Conservation (phyloP, 2,329 filamentous ascomycete genomes). For the Leptographium flavum region DNA sequence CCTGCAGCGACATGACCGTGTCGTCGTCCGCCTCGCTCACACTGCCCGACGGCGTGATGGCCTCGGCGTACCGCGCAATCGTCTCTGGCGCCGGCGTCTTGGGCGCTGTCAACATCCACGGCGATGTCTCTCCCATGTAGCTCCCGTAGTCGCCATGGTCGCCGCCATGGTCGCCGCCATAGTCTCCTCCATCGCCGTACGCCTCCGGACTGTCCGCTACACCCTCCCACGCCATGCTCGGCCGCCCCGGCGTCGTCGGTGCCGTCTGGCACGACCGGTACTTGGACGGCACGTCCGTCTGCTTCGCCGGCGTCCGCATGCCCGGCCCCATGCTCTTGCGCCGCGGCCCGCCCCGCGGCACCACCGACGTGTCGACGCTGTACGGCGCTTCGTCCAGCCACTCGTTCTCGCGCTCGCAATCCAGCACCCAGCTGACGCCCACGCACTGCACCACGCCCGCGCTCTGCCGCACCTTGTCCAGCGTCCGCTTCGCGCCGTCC, state of each 20-base stretch:
- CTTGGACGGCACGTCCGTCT: slow-evolving; percentile 14
- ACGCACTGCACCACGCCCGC: slow-evolving; percentile 71
- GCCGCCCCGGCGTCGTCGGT: slow-evolving; percentile 24
- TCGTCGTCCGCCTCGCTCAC: slow-evolving; percentile 16
- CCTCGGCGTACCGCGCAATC: slow-evolving; percentile 36
- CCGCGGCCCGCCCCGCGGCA: slow-evolving; percentile 58
- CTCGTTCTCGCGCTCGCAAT: slow-evolving; percentile 62
- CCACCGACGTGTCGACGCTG: slow-evolving; percentile 49
- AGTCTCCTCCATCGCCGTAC: slow-evolving; percentile 10
- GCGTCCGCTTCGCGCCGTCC: slow-evolving; percentile 64
- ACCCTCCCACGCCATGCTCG: slow-evolving; percentile 40
- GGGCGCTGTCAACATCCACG: slow-evolving; percentile 39
- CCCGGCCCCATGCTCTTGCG: slow-evolving; percentile 75
- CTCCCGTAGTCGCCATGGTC: slow-evolving; percentile 24
- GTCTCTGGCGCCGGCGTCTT: slow-evolving; percentile 43
- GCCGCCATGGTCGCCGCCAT: too few relatives aligned
- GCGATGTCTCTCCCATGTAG: slow-evolving; percentile 10
- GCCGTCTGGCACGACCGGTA: slow-evolving; percentile 23
- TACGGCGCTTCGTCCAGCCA: slow-evolving; percentile 65
- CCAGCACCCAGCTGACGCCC: slow-evolving; percentile 76
- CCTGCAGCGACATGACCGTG: neutral
- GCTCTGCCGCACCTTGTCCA: slow-evolving; percentile 65
- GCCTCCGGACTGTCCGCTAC: slow-evolving; percentile 29
- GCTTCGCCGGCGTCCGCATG: slow-evolving; percentile 26
- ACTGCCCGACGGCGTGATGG: slow-evolving; percentile 29